Evolutionary conservation across 202 grass and related monocot genomes (phyloP).

Genomic region (Elaeis oleifera): DNA sequence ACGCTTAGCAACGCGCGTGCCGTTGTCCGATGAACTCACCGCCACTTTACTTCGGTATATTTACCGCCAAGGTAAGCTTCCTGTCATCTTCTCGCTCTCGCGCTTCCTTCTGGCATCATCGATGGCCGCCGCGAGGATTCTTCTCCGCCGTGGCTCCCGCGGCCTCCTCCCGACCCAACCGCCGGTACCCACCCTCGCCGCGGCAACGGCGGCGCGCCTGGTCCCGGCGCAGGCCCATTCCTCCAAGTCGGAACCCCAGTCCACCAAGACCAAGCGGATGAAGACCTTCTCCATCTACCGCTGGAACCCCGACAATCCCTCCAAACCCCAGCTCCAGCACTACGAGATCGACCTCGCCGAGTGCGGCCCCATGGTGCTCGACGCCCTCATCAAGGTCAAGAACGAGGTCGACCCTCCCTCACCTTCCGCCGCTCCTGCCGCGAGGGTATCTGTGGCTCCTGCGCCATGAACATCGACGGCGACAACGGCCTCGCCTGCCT

Average conservation of each 20-base stretch:
- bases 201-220: slow-evolving; percentile 25
- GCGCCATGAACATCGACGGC: slow-evolving; percentile 92
- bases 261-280: neutral
- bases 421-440: slow-evolving; percentile 93
- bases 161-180: slow-evolving; percentile 29
- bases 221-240: slow-evolving; percentile 53
- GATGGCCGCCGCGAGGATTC: slow-evolving; percentile 65
- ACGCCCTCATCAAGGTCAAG: slow-evolving; percentile 94
- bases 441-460: slow-evolving; percentile 89
- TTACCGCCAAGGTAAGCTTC: no score
- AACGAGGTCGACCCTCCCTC: slow-evolving; percentile 88
- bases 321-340: slow-evolving; percentile 70
- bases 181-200: neutral
- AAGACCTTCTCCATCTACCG: slow-evolving; percentile 98
- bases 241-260: slow-evolving; percentile 32
- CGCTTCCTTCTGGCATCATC: slow-evolving; percentile 5
- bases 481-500: slow-evolving; percentile 94
- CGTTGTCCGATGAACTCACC: no score
- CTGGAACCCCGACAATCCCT: slow-evolving; percentile 76
- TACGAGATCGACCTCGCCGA: slow-evolving; percentile 68
- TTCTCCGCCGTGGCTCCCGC: slow-evolving; percentile 61
- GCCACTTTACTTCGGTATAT: no score
- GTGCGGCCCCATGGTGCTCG: slow-evolving; percentile 85
- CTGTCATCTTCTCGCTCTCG: neutral
- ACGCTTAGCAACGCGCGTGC: no score